Base-by-base conservation (phyloP, 768 basidiomycete genomes). In the Clitopilus passeckerianus region DNA sequence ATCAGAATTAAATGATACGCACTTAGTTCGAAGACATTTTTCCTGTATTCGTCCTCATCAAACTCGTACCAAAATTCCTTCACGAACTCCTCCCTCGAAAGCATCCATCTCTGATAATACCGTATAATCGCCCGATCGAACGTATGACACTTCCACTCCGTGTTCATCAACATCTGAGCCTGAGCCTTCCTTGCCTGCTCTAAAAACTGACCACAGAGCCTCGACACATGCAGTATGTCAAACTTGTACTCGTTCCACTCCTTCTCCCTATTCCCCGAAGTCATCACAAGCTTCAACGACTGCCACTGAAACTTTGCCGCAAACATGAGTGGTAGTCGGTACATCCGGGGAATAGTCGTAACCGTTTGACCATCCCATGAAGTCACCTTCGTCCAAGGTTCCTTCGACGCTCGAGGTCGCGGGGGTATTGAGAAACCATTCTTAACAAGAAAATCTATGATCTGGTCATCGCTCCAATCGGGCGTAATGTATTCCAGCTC, bases 321-420 rank as follows among this genome's bases (percentile, higher is more conserved):
- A 65, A 78, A 81, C 71, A 81, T 72, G 16, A 81, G 64, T 0
- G 80, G 78, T 16, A 78, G 64, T 1, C 80, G 70, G 61, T 81
- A 81, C 9, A 67, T 72, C 6, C 74, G 64, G 10, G 79, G 80
- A 1, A 79, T 58, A 1, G 65, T 44, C 8, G 67, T 64, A 12
- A 50, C n/a, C 14, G 61, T 57, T 6, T 57, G 33, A 1, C 67
- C 71, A 34, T 67, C 66, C 16, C 54, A 56, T 0, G 54, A 23
- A 6, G 64, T 63, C 37, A 70, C 63, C 8, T 58, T 34, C 9
- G 64, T 61, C 60, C 65, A 69, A 1, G 61, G 61, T 7, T 68
- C 67, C 1, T 44, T 9, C 8, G 63, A 57, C 18, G 61, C 61
- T 5, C 54, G 46, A 20, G 59, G 53, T 1, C 74, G 71, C 1